Evolutionary conservation across 2,329 filamentous ascomycete species (phyloP).

Genomic region (Chaetomium sp.): DNA sequence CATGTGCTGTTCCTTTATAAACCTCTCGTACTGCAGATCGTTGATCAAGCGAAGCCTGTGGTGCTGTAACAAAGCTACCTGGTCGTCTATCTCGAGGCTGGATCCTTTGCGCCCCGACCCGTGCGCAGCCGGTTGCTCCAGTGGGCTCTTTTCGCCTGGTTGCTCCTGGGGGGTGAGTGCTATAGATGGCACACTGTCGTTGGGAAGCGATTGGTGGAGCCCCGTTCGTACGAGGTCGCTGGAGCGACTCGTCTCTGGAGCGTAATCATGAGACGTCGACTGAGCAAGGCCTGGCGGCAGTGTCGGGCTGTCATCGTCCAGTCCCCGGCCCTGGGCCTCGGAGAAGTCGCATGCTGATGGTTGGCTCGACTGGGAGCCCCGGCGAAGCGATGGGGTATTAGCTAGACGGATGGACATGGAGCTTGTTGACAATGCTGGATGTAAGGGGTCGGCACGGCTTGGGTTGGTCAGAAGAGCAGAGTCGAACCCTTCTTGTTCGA

Average conservation of each 20-base stretch:
- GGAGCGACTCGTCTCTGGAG: slow-evolving; percentile 63
- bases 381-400: slow-evolving; percentile 42
- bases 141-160: slow-evolving; percentile 43
- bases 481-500: slow-evolving; percentile 26
- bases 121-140: slow-evolving; percentile 38
- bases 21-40: slow-evolving; percentile 80
- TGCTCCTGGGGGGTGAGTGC: slow-evolving; percentile 54
- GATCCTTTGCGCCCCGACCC: slow-evolving; percentile 36
- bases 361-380: slow-evolving; percentile 55
- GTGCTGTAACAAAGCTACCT: slow-evolving; percentile 63
- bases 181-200: slow-evolving; percentile 61
- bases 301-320: slow-evolving; percentile 62
- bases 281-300: slow-evolving; percentile 54
- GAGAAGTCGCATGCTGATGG: slow-evolving; percentile 53
- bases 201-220: slow-evolving; percentile 57
- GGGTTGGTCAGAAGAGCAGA: slow-evolving; percentile 27
- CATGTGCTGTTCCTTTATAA: slow-evolving; percentile 81
- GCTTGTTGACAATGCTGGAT: slow-evolving; percentile 17
- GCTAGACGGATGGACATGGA: slow-evolving; percentile 18
- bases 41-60: slow-evolving; percentile 77
- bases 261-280: slow-evolving; percentile 56
- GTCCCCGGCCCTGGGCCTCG: slow-evolving; percentile 45
- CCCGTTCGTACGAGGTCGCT: slow-evolving; percentile 61
- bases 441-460: slow-evolving; percentile 13
- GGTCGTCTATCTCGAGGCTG: slow-evolving; percentile 42